Percentiles rank a stretch among this genome's conserved stretches.
These are phyloP conservation scores for Ophioceras dolichostomum DNA, from an alignment of 2,329 filamentous ascomycete species.

Conservation along the genomic window DNA sequence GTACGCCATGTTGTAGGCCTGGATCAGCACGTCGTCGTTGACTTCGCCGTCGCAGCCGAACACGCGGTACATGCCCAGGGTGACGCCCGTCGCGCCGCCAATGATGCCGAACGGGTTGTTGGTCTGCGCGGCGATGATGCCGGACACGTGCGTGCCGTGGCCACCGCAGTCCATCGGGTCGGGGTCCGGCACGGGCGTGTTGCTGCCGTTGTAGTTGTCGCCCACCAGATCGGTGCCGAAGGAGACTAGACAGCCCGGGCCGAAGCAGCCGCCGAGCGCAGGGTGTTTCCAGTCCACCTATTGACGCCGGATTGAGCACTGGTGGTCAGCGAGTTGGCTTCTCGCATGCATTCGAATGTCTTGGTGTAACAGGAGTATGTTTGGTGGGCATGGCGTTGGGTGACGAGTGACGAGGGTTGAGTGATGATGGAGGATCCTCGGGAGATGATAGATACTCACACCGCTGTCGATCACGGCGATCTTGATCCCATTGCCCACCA, in stretches of 20 bases:
- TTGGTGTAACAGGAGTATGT: too few species aligned
- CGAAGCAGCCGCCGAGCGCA: constrained; percentile 28
- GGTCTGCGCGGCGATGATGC: constrained; percentile 47
- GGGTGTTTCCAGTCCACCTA: constrained; percentile 49
- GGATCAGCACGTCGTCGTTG: constrained; percentile 44
- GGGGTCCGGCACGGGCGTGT: constrained; percentile 27
- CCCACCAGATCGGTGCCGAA: constrained; percentile 8
- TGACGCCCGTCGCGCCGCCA: constrained; percentile 43
- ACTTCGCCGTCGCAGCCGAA: constrained; percentile 41
- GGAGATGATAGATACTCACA: constrained; percentile 29
- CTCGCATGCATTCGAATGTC: too few species aligned
- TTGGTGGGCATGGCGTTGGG: too few species aligned
- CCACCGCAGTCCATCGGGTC: constrained; percentile 44
- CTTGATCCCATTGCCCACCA: constrained; percentile 38
- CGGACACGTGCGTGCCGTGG: constrained; percentile 50
- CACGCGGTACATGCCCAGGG: constrained; percentile 42
- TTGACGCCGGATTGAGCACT: too few species aligned
- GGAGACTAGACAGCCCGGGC: constrained; percentile 7
- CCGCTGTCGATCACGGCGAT: constrained; percentile 42
- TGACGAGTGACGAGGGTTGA: too few species aligned
- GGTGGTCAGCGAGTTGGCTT: too few species aligned
- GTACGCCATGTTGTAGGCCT: constrained; percentile 46
- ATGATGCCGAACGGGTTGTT: constrained; percentile 38
- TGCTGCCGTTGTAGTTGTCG: constrained; percentile 24
- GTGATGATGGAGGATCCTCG: not conserved